Evolutionary conservation across 1,139 yeast species (phyloP), one percentile per base, ranked within the genome.

Genomic region (Candida buenavistaensis): DNA sequence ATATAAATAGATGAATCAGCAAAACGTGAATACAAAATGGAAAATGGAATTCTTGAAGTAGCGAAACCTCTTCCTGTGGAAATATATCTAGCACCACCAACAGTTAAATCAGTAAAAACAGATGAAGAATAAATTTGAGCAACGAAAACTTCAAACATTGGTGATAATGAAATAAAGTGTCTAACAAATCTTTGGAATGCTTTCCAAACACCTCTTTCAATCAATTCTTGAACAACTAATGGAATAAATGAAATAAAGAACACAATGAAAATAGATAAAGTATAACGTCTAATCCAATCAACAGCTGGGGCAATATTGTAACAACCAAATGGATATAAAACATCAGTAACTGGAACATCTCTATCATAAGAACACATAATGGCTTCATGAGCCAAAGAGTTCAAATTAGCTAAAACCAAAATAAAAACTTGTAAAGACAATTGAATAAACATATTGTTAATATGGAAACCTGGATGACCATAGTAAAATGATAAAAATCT

Each of bases 171-270:
- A 40, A 80, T 64, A 54, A 92, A 69, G 60, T 92, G 98, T 68
- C 95, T 89, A 55, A 75, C 71, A 59, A 94, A 87, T 74, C 99
- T 87, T 59, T 83, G 87, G 46, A 81, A 76, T 32, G 97, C 96
- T 62, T 88, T 85, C 96, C 96, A 92, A 43, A 89, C 73, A 67
- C 99, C 99, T 71, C 96, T 86, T 67, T 94, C 98, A 60, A 90
- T 87, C 68, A 94, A 75, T 66, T 92, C 98, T 70, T 92, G 99
- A 36, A 92, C 95, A 49, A 89, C 82, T 68, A 92, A 80, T 40
- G 99, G 99, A 57, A 92, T 80, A 63, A 92, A 92, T 28, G 98
- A 84, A 62, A 94, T 90, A 77, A 88, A 92, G 82, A 92, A 94
- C 51, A 92, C 98, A 72, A 92, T 94, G 80, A 92, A 92, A 68